Base-by-base conservation (phyloP, 176 grass and related monocot genomes). In the Pontederia paniculata region DNA sequence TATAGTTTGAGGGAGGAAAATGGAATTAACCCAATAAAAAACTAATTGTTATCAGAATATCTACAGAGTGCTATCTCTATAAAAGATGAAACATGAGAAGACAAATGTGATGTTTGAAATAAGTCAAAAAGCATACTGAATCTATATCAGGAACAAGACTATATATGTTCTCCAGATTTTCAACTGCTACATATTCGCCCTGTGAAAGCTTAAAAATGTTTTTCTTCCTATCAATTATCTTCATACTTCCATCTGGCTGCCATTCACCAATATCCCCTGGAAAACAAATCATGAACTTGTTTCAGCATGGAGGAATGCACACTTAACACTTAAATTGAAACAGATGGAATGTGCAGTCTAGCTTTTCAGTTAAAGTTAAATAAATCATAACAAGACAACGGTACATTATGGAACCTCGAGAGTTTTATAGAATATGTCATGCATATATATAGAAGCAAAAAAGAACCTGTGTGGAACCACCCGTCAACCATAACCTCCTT, bases 161-260 rank as follows among this genome's bases (percentile, higher is more conserved):
- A 21, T 97, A 97, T 0, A 90, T 58, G 65, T 84, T 97, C 68
- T 97, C 91, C 45, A 97, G 77, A 73, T 90, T 90, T 79, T 97
- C 91, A 42, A 97, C 86, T 11, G 86, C 91, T 42, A 97, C 86
- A 4, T 97, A 97, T 64, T 97, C 86, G 64, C 91, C 91, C 45
- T 97, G 86, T 49, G 91, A 97, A 71, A 97, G 86, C 70, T 97
- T 97, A 70, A 97, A 97, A 75, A 97, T 97, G 67, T 89, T 96
- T 52, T 96, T 96, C 79, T 89, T 96, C 65, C 90, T 86, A 60
- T 96, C 90, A 81, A 96, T 89, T 45, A 96, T 78, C 77, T 96
- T 96, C 62, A 96, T 68, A 65, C 79, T 64, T 66, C 90, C 90
- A 54, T 89, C 59, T 78, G 76, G 47, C 65, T 96, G 85, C 82